phyloP scores from a whole-genome alignment of 2,329 filamentous ascomycete genomes.

The Tolypocladium amazonense region DNA sequence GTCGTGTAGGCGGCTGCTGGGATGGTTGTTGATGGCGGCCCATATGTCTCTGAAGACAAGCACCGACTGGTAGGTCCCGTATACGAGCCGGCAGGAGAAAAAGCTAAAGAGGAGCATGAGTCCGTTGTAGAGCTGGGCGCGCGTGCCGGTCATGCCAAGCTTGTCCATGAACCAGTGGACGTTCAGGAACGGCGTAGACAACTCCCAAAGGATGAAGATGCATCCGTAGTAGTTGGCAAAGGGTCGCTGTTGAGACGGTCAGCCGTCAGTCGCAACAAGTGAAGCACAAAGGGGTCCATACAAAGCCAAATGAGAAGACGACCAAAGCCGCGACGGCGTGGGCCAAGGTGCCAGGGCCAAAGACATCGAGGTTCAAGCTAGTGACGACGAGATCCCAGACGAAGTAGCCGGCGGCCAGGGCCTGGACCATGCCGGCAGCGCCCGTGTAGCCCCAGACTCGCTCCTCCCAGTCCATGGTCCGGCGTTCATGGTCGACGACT shows the following conservation, averaged over 20 bases:
- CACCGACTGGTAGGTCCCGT: slow-evolving; percentile 63
- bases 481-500: slow-evolving; percentile 55
- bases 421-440: slow-evolving; percentile 60
- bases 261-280: neutral
- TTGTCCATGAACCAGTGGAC: slow-evolving; percentile 92
- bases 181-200: slow-evolving; percentile 77
- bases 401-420: slow-evolving; percentile 71
- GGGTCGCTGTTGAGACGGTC: slow-evolving; percentile 46
- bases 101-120: slow-evolving; percentile 62
- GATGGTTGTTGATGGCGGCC: slow-evolving; percentile 32
- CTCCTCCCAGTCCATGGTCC: slow-evolving; percentile 53
- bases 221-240: slow-evolving; percentile 77
- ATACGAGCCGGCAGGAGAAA: slow-evolving; percentile 66
- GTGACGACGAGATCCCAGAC: slow-evolving; percentile 72
- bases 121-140: slow-evolving; percentile 67
- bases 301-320: slow-evolving; percentile 71
- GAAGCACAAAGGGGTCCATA: slow-evolving; percentile 32
- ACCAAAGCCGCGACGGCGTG: slow-evolving; percentile 65
- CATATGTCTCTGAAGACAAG: slow-evolving; percentile 63
- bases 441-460: slow-evolving; percentile 72
- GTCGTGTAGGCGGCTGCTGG: slow-evolving; percentile 15
- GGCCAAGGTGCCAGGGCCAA: slow-evolving; percentile 65
- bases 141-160: slow-evolving; percentile 65
- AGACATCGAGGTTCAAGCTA: slow-evolving; percentile 55
- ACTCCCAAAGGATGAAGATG: slow-evolving; percentile 78